Base-by-base conservation (phyloP, 225 moss, liverwort and hornwort genomes). In the Climacium dendroides region DNA sequence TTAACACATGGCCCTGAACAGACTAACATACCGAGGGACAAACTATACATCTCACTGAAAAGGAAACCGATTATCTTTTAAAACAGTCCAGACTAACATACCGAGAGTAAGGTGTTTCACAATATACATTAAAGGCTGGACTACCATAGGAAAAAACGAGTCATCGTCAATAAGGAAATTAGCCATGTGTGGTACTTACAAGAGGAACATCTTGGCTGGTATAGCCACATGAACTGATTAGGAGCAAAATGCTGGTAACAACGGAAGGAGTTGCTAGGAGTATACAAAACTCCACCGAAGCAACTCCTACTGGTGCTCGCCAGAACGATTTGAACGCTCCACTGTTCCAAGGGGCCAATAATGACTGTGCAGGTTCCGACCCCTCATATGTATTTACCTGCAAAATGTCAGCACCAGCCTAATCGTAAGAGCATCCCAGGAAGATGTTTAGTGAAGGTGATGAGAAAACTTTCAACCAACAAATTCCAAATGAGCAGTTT, bases 141-240 rank as follows among this genome's bases (percentile, higher is more conserved):
- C 35, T 55, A 45, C 17, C 32, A 13, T 86, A 19, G 19, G 45
- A 43, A 43, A 24, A 58, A 34, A 41, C 17, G 24, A 65, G 65
- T 35, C 43, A 66, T 66, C 7, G 26, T 34, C 55, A 69, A 39
- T 18, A 59, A 48, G 59, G 22, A 48, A n/a, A 48, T 35, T 80
- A 73, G 55, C 13, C 70, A 67, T 61, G 71, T 43, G 76, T 83
- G 74, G 67, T 59, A 89, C 95, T 92, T 92, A 99, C 98, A 90
- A 90, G 73, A 64, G 95, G 97, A 88, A 95, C 95, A 80, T 97
- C 97, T 84, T 95, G 95, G 55, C 75, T 79, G 54, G 90, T 87
- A 73, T 95, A 97, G 77, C 97, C 98, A 90, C 92, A 92, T 71
- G 91, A 89, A 89, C 95, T 95, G 76, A 94, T 90, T 78, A 96